Conservation (phyloP, 495 filamentous ascomycete genomes). For the Bathelium albidoporum region DNA sequence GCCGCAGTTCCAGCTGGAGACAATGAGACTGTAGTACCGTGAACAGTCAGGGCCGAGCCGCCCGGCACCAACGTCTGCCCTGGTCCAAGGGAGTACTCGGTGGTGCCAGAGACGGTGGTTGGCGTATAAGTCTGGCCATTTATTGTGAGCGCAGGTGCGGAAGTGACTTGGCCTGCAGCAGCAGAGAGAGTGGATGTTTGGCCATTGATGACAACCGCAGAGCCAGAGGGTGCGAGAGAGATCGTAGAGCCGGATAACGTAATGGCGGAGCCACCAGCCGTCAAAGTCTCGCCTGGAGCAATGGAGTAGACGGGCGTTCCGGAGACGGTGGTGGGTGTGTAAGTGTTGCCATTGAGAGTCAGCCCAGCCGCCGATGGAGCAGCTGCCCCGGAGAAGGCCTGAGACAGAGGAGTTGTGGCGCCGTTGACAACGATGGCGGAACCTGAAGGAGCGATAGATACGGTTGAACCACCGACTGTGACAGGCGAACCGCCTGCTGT, state of each 20-base stretch:
- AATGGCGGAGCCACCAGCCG: conserved; percentile 20
- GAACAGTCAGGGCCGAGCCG: background rate
- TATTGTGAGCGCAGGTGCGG: conserved; percentile 27
- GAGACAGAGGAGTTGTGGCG: background rate
- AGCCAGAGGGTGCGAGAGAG: conserved; percentile 22
- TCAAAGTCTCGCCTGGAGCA: conserved; percentile 17
- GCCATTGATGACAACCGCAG: conserved; percentile 26
- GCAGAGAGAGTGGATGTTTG: conserved; percentile 12
- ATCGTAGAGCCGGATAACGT: conserved; percentile 20
- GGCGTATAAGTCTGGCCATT: conserved; percentile 24
- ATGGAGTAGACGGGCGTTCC: conserved; percentile 17
- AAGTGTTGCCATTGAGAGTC: background rate
- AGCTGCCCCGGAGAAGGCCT: background rate
- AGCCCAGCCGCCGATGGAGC: background rate
- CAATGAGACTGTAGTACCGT: background rate
- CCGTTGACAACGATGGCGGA: background rate
- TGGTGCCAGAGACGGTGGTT: conserved; percentile 7
- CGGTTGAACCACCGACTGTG: background rate
- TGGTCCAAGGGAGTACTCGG: background rate
- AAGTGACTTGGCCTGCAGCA: background rate
- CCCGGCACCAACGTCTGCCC: background rate
- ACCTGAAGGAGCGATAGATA: conserved; percentile 1
- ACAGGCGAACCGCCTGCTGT: conserved; percentile 3
- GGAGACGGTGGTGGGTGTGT: background rate
- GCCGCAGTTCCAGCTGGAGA: background rate